A percentile compares a stretch with the other conserved stretches of the same genome.
phyloP scores from a whole-genome alignment of 1,284 basidiomycete species.

The Lentinula novae-zelandiae region DNA sequence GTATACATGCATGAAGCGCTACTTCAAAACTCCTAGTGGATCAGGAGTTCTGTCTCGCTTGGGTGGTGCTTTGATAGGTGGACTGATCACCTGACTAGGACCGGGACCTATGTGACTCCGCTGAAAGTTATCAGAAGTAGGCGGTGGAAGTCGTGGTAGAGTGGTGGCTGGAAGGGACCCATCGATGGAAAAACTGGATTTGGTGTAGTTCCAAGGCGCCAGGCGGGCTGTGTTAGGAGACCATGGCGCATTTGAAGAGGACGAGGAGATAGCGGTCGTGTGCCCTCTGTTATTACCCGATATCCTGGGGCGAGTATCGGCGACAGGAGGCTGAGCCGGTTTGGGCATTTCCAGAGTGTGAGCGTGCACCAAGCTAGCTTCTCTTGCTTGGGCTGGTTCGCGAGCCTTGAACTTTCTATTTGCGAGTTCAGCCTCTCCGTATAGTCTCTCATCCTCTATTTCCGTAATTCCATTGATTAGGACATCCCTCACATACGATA shows the following conservation, averaged over 20 bases:
- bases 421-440: conserved; percentile 47
- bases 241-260: conserved; percentile 6
- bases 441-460: conserved; percentile 62
- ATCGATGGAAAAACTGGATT: conserved; percentile 42
- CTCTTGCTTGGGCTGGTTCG: conserved; percentile 18
- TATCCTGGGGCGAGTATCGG: conserved; percentile 15
- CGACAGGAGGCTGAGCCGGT: conserved; percentile 18
- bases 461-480: conserved; percentile 48
- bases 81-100: conserved; percentile 14
- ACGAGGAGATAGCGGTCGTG: neutral
- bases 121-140: conserved; percentile 36
- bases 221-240: conserved; percentile 20
- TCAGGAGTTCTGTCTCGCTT: conserved; percentile 36
- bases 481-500: conserved; percentile 73
- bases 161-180: conserved; percentile 29
- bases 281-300: conserved; percentile 2
- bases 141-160: conserved; percentile 40
- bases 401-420: conserved; percentile 21
- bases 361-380: neutral
- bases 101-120: conserved; percentile 16
- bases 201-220: conserved; percentile 53
- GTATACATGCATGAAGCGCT: neutral
- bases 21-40: conserved; percentile 57
- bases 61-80: conserved; percentile 18
- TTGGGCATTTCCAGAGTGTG: conserved; percentile 13